A percentile compares a stretch with the other conserved stretches of the same genome.
Evolutionary conservation across 345 rosid genomes (phyloP).

Genomic region (Combretum micranthum): DNA sequence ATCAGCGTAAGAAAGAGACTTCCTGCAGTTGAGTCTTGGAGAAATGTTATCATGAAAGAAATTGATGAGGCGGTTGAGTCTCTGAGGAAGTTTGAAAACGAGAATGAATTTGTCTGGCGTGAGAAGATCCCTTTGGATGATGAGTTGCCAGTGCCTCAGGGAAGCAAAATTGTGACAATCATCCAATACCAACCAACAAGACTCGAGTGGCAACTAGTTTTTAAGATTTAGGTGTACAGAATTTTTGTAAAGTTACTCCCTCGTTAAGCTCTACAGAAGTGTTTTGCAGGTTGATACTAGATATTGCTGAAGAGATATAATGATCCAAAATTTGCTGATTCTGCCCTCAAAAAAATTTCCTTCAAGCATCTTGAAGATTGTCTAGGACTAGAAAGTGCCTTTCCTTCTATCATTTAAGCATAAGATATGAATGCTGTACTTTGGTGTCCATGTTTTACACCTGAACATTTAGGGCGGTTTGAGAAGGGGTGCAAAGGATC

Average conservation of each 20-base stretch:
- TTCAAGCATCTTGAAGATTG: too few species aligned
- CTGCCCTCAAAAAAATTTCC: too few species aligned
- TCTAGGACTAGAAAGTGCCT: too few species aligned
- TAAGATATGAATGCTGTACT: too few species aligned
- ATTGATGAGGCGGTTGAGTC: conserved; percentile 28
- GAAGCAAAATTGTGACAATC: conserved; percentile 47
- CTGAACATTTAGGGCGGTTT: too few species aligned
- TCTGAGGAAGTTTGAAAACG: conserved; percentile 42
- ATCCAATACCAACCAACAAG: conserved; percentile 44
- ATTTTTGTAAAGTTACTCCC: background rate
- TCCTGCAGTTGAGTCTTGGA: conserved; percentile 58
- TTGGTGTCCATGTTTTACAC: too few species aligned
- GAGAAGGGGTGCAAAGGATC: too few species aligned
- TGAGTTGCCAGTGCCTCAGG: conserved; percentile 50
- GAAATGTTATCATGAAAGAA: conserved; percentile 30
- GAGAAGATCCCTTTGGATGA: conserved; percentile 37
- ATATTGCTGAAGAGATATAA: too few species aligned
- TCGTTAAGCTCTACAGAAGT: too few species aligned
- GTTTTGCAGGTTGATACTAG: too few species aligned
- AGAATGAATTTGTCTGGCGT: conserved; percentile 55
- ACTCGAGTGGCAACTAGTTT: conserved; percentile 43
- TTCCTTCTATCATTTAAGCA: too few species aligned
- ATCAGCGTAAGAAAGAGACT: conserved; percentile 20
- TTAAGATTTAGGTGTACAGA: conserved; percentile 31
- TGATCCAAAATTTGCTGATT: too few species aligned